Evolutionary conservation across 1,284 basidiomycete genomes (phyloP).

Genomic region (Ustilago xerochloae): DNA sequence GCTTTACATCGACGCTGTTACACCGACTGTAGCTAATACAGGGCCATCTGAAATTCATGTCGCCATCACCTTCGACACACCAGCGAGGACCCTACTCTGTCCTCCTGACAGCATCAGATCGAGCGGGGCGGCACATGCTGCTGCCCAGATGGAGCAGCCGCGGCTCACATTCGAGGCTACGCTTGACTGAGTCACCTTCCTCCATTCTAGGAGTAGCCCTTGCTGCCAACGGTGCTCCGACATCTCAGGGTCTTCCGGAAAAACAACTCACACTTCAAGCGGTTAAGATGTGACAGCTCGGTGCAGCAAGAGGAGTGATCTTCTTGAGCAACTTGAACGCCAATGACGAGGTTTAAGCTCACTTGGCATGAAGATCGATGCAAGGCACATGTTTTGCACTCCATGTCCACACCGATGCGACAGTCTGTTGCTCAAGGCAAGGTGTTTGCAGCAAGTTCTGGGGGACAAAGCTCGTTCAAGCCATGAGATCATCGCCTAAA

Average conservation of each 20-base stretch:
- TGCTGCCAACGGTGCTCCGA: not conserved
- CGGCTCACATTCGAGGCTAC: not conserved
- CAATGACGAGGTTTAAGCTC: not conserved
- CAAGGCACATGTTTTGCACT: not conserved
- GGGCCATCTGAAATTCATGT: too few species aligned
- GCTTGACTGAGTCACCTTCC: not conserved
- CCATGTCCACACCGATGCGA: not conserved
- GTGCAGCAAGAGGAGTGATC: not conserved
- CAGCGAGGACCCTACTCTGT: too few species aligned
- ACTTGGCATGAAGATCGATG: not conserved
- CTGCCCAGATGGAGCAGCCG: too few species aligned
- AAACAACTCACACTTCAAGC: not conserved
- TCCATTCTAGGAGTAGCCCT: not conserved
- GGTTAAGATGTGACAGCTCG: too few species aligned
- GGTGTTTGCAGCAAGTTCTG: not conserved
- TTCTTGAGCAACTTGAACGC: not conserved
- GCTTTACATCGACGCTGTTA: too few species aligned
- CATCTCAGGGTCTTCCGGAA: not conserved
- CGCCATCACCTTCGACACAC: too few species aligned
- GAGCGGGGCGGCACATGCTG: too few species aligned
- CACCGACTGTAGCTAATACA: too few species aligned
- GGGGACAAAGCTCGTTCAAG: not conserved
- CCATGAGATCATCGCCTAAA: not conserved
- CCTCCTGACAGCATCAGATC: too few species aligned
- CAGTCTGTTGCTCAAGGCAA: slow-evolving; percentile 1